Base-by-base conservation (phyloP, 2,329 filamentous ascomycete genomes). In the Trichocomaceae sp. region DNA sequence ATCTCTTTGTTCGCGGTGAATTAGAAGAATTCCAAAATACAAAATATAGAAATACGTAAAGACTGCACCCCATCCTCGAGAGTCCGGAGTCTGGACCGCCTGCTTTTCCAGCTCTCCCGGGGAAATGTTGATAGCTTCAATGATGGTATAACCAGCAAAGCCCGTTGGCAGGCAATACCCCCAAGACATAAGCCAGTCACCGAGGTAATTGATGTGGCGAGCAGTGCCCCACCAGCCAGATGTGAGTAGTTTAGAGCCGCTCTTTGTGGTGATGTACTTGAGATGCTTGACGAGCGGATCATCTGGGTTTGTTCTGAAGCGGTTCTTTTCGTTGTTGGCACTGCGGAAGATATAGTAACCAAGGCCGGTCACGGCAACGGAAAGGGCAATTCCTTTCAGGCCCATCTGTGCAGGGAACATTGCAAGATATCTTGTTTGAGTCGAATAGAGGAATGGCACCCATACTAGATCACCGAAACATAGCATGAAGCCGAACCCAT, bases 401-500 rank as follows among this genome's bases (percentile, higher is more conserved):
- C 90, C 90, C 5, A 97, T 84, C n/a, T 85, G 79, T 13, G 90
- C 76, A 0, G 92, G 92, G 71, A 95, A 87, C 10, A 87, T 79
- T 1, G 90, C 82, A 5, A 97, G 83, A 70, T 96, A 97, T 44
- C 88, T 84, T 7, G 86, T 84, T 72, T 95, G 91, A 35, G 89
- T 77, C 17, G 84, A 87, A 78, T 96, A 97, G 56, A 89, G 79
- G 69, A 95, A 95, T 0, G 92, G 92, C 2, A 96, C 82, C 92
- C 92, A 97, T 58, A 87, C 88, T 5, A 96, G 79, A 65, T 97
- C 92, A 54, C 90, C 92, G 68, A 96, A 96, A 1, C 88, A 79
- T 33, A 97, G 80, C 92, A 97, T 97, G 76, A 90, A 90, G 52
- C 92, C 92, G 63, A 97, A 96, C 5, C 92, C 92, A 64, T 97